Conservation (phyloP, 805 yeast genomes). For the Torulaspora franciscae region DNA sequence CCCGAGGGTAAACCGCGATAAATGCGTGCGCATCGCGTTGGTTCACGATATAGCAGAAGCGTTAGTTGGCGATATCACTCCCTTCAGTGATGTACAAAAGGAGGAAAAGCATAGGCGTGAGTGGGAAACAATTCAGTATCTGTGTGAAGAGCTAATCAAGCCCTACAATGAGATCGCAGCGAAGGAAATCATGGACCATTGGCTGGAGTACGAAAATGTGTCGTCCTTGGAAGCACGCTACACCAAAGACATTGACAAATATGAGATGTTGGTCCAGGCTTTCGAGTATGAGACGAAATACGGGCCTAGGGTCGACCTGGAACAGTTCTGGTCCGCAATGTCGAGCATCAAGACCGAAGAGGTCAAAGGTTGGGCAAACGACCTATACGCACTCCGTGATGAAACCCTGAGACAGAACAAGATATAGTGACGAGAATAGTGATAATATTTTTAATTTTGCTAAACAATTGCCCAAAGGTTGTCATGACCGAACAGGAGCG, state of each 20-base stretch:
- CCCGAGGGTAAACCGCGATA: slow-evolving; percentile 49
- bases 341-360: slow-evolving; percentile 62
- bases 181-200: slow-evolving; percentile 57
- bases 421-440: slow-evolving; percentile 2
- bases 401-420: slow-evolving; percentile 7
- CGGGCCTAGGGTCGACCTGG: slow-evolving; percentile 51
- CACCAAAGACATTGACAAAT: slow-evolving; percentile 91
- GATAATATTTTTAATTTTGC: not conserved
- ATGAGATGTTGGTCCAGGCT: slow-evolving; percentile 75
- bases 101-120: slow-evolving; percentile 83
- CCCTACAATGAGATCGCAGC: slow-evolving; percentile 63
- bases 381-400: slow-evolving; percentile 45
- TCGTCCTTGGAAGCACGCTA: slow-evolving; percentile 76
- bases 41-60: slow-evolving; percentile 93
- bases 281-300: slow-evolving; percentile 73
- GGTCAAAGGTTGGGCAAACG: slow-evolving; percentile 66
- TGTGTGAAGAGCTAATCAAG: slow-evolving; percentile 49
- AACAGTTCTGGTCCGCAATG: slow-evolving; percentile 64
- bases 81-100: slow-evolving; percentile 66
- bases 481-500: slow-evolving; percentile 83
- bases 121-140: slow-evolving; percentile 59
- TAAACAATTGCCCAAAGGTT: slow-evolving; percentile 48
- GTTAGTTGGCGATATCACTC: slow-evolving; percentile 92
- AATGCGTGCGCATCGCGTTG: slow-evolving; percentile 78
- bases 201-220: slow-evolving; percentile 88